A percentile compares a stretch with the other conserved stretches of the same genome.
Evolutionary conservation across 2,329 filamentous ascomycete species (phyloP).

Genomic region (Cytospora schulzeri): DNA sequence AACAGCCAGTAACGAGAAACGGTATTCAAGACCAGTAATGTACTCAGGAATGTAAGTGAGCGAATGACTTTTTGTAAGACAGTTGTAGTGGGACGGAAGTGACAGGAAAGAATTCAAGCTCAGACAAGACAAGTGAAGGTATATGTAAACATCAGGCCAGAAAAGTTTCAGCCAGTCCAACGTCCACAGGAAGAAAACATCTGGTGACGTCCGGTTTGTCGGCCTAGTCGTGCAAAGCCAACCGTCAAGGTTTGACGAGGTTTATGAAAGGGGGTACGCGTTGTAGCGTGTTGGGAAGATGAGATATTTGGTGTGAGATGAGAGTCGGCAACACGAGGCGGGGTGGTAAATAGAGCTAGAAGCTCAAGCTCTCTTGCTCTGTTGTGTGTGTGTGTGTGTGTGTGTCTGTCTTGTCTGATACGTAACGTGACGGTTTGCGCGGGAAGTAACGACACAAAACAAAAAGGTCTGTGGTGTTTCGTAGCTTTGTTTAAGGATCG

Average conservation of each 20-base stretch:
- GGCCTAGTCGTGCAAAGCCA: conserved; percentile 16
- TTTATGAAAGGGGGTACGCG: conserved; percentile 18
- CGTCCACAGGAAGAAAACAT: background rate
- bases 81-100: conserved; percentile 19
- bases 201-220: conserved; percentile 10
- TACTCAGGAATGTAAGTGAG: conserved; percentile 3
- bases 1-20: conserved; percentile 14
- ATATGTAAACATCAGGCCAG: conserved; percentile 19
- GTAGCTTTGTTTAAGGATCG: background rate
- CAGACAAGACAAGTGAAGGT: conserved; percentile 19
- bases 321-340: background rate
- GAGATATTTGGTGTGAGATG: background rate
- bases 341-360: background rate
- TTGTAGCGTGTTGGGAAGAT: background rate
- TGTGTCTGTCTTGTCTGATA: conserved; percentile 8
- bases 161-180: conserved; percentile 7
- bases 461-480: background rate
- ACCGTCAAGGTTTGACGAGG: conserved; percentile 20
- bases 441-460: background rate
- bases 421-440: conserved; percentile 1
- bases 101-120: conserved; percentile 13
- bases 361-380: background rate
- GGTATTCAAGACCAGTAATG: conserved; percentile 7
- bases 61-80: conserved; percentile 22
- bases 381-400: background rate